These are phyloP conservation scores for Scedosporium minutisporum DNA, from an alignment of 2,329 filamentous ascomycete genomes.

Conservation along the genomic window DNA sequence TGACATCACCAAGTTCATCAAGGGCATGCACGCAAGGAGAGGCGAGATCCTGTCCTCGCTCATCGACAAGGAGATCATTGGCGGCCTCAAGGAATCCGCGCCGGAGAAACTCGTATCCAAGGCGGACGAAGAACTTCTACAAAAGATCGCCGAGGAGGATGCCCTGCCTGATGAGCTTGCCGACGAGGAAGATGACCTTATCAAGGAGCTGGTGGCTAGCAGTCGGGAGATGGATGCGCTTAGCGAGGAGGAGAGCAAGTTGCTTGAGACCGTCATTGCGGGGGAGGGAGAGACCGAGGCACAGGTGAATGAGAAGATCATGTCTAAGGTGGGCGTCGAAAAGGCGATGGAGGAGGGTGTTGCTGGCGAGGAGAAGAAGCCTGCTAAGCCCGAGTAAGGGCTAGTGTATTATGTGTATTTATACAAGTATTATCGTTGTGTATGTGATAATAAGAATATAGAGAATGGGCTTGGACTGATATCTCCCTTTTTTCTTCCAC, in stretches of 20 bases:
- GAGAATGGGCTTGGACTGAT: neutral
- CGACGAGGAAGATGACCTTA: constrained; percentile 3
- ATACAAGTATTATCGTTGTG: neutral
- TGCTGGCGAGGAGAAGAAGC: neutral
- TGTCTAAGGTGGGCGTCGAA: constrained; percentile 2
- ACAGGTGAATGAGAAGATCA: neutral
- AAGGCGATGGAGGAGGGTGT: neutral
- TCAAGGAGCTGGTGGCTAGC: constrained; percentile 1
- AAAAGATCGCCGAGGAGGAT: neutral
- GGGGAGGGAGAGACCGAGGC: neutral
- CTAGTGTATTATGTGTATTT: constrained; percentile 7
- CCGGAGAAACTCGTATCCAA: neutral
- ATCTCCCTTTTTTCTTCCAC: neutral
- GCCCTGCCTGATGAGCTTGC: neutral
- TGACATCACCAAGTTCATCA: constrained; percentile 32
- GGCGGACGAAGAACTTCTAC: neutral
- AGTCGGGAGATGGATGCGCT: constrained; percentile 2
- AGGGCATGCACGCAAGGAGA: neutral
- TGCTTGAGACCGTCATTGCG: neutral
- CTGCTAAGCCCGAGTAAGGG: neutral
- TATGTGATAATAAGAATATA: neutral
- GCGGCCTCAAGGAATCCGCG: neutral
- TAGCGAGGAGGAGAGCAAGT: neutral
- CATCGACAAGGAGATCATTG: constrained; percentile 3
- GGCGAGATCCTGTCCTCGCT: constrained; percentile 1